Base-by-base conservation (phyloP, 1,139 yeast genomes). In the Nakaseomyces sp. region DNA sequence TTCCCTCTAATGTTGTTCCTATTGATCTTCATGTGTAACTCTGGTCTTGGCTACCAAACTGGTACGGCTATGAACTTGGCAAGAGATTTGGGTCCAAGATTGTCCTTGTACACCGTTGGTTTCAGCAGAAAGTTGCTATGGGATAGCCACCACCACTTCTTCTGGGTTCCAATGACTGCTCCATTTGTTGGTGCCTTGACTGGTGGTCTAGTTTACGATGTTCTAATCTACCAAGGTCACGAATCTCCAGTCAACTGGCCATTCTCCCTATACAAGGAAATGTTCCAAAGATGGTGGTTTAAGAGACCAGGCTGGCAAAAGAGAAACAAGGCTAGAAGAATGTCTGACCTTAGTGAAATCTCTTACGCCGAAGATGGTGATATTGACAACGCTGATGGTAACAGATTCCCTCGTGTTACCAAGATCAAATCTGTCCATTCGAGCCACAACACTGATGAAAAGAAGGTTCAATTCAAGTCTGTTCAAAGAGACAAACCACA, bases 41-140 rank as follows among this genome's bases (percentile, higher is more conserved):
- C 73, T 15, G 56, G 71, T 16, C 63, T 69, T 46, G 73, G 75
- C 41, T 71, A 65, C 59, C 73, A 71, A 55, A 73, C 77, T 19
- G 77, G 76, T 30, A 71, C 72, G 52, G 77, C 76, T 39, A 60
- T 73, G 51, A 73, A 73, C 58, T 60, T 70, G 48, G 77, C 77
- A 19, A 70, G 78, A 62, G 78, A 73, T 57, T 64, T 72, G 44
- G 75, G 74, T 33, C 77, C 78, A 47, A 62, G 78, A 52, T 54
- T 73, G 39, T 76, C 75, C 26, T 57, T 74, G 26, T 63, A 61
- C 40, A 58, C 70, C 40, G 63, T 71, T 37, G 78, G 78, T 26
- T 72, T 71, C 50, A 68, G 71, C 40, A 54, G 64, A 42, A 62
- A 63, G 18, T 57, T 71, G 36, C 45, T 63, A 51, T 73, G 69